Percentiles rank a stretch among this genome's conserved stretches.
These are phyloP conservation scores for Ophiostoma sp. DNA, from an alignment of 2,329 filamentous ascomycete genomes.

Conservation along the genomic window DNA sequence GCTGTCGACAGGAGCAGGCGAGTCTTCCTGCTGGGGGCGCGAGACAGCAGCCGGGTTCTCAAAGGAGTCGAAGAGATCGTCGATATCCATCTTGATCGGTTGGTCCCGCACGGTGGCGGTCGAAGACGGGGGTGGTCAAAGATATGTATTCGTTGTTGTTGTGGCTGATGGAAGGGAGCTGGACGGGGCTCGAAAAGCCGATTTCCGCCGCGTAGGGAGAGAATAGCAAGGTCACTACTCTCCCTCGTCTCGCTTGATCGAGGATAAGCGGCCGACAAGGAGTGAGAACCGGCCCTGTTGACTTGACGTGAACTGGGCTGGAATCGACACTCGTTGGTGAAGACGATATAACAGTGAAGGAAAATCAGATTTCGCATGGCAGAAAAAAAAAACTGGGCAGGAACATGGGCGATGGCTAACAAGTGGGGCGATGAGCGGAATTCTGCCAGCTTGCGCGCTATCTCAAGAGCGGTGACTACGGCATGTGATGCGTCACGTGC, in stretches of 20 bases:
- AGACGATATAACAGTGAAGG: conserved; percentile 10
- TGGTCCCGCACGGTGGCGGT: conserved; percentile 2
- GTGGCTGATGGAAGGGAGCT: background rate
- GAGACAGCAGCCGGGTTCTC: conserved; percentile 56
- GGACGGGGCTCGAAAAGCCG: conserved; percentile 3
- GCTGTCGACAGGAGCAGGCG: conserved; percentile 49
- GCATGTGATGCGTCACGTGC: background rate
- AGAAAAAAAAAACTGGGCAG: conserved; percentile 19
- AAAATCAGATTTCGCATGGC: conserved; percentile 8
- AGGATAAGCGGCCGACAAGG: background rate
- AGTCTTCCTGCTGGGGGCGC: conserved; percentile 30
- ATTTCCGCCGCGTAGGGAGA: background rate
- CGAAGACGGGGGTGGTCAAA: background rate
- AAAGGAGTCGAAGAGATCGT: conserved; percentile 79
- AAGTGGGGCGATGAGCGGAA: conserved; percentile 17
- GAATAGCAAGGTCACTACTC: background rate
- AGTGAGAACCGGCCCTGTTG: conserved; percentile 11
- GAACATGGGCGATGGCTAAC: background rate
- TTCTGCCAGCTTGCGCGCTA: conserved; percentile 17
- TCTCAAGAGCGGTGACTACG: conserved; percentile 11
- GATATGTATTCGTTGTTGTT: conserved; percentile 7
- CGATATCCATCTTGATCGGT: conserved; percentile 45
- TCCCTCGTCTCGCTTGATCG: background rate
- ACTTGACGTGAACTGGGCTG: conserved; percentile 14
- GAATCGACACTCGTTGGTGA: conserved; percentile 7